Evolutionary conservation across 768 basidiomycete species (phyloP), one percentile per base, ranked within the genome.

Genomic region (Podaxis sp.): DNA sequence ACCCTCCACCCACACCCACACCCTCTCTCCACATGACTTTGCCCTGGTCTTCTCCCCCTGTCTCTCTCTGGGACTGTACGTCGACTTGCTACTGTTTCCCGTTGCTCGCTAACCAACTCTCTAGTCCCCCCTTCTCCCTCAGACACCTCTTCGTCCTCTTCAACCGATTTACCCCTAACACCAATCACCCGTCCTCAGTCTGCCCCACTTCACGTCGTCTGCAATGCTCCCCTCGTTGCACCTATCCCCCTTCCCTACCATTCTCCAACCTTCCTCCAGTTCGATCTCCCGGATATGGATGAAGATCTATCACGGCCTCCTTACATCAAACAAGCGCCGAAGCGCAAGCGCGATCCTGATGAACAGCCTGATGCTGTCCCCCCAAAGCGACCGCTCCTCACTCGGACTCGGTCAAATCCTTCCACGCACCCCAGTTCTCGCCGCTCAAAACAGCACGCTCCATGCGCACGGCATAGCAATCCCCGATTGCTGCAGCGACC

Each of bases 221-320:
- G 85, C 76, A 82, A 86, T 64, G 84, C 85, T 2, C 88, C 88
- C n/a, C 77, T 89, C 59, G 74, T 88, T 64, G 87, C 86, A 0
- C 88, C 88, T 12, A 83, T 82, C 25, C 88, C 88, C 0, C 82
- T 89, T 40, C 88, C 88, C 1, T 88, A 85, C 73, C 85, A 87
- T 59, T 86, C 86, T 9, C 88, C 88, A 27, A 83, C 82, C 0
- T 88, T 88, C 71, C 83, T 89, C 59, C 84, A 87, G 58, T 88
- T 86, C 70, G 85, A 86, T 60, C 75, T 81, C 24, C 88, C 88
- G 0, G 87, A 88, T 74, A 75, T 84, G 7, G 86, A 88, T 73
- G 84, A 88, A 69, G 87, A 89, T 69, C 81, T 89, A 46, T 89
- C 88, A 0, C 83, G 83, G 65, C 85, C 88, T 6, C 88, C 88